A percentile compares a stretch with the other conserved stretches of the same genome.
Evolutionary conservation across 2,329 filamentous ascomycete species (phyloP).

Genomic region (Fusarium napiforme): DNA sequence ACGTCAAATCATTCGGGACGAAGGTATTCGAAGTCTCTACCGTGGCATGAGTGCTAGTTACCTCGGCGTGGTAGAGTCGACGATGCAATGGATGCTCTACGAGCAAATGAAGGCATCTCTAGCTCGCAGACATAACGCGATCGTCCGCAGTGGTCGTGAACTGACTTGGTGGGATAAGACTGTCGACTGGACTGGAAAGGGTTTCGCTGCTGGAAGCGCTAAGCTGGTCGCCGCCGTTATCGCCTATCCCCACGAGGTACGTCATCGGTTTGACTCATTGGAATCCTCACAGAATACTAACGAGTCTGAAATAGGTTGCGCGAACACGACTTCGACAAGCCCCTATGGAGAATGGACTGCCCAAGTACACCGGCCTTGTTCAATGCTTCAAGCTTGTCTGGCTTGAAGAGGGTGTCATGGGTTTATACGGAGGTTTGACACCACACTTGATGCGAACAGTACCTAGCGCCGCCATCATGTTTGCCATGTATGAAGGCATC

Average conservation of each 20-base stretch:
- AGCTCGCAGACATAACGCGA: conserved; percentile 69
- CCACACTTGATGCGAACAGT: conserved; percentile 92
- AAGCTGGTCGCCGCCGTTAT: conserved; percentile 86
- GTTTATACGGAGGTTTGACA: conserved; percentile 89
- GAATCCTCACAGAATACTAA: background rate
- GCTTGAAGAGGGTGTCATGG: conserved; percentile 87
- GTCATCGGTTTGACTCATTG: conserved; percentile 28
- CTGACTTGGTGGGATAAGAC: conserved; percentile 78
- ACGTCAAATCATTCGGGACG: conserved; percentile 80
- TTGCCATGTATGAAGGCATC: conserved; percentile 82
- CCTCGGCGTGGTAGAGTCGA: conserved; percentile 88
- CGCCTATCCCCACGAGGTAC: conserved; percentile 92
- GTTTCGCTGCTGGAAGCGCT: conserved; percentile 81
- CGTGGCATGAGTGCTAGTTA: conserved; percentile 93
- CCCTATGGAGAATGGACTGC: conserved; percentile 74
- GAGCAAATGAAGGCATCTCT: conserved; percentile 89
- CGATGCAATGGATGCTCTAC: conserved; percentile 93
- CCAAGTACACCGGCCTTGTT: conserved; percentile 88
- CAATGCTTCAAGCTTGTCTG: conserved; percentile 91
- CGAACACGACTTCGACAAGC: conserved; percentile 87
- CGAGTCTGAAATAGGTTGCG: conserved; percentile 66
- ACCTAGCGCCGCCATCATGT: conserved; percentile 95
- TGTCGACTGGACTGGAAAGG: conserved; percentile 81
- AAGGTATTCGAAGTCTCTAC: conserved; percentile 86
- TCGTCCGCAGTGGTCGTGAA: conserved; percentile 67